Evolutionary conservation across 2,329 filamentous ascomycete species (phyloP).

Genomic region (Sarocladium kiliense): DNA sequence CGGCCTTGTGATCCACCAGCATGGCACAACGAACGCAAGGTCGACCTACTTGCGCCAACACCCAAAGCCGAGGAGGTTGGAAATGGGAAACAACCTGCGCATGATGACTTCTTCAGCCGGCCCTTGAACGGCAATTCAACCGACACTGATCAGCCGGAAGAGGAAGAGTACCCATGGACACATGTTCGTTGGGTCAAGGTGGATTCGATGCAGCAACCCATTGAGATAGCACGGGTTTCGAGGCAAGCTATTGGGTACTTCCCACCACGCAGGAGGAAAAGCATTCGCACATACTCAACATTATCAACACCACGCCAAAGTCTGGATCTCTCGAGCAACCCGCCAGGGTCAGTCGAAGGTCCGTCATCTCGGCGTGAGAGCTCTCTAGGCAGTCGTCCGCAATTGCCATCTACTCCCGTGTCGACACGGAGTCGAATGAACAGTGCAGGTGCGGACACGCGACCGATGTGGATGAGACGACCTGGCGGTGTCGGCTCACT

Average conservation of each 20-base stretch:
- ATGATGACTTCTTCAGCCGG: slow-evolving; percentile 37
- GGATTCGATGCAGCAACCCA: slow-evolving; percentile 61
- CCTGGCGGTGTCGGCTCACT: slow-evolving; percentile 88
- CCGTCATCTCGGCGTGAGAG: slow-evolving; percentile 38
- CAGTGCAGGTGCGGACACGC: slow-evolving; percentile 32
- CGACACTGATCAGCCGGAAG: slow-evolving; percentile 21
- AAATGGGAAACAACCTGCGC: slow-evolving; percentile 19
- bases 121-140: slow-evolving; percentile 25
- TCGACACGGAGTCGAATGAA: slow-evolving; percentile 31
- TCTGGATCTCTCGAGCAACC: slow-evolving; percentile 49
- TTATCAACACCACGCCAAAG: slow-evolving; percentile 64
- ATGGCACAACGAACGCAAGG: slow-evolving; percentile 29
- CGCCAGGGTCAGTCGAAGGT: slow-evolving; percentile 29
- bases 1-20: slow-evolving; percentile 55
- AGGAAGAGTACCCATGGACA: slow-evolving; percentile 68
- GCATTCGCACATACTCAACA: slow-evolving; percentile 58
- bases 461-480: slow-evolving; percentile 64
- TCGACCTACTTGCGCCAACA: slow-evolving; percentile 48
- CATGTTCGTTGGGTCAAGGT: slow-evolving; percentile 88
- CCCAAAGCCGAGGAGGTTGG: slow-evolving; percentile 27
- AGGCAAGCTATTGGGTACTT: slow-evolving; percentile 84
- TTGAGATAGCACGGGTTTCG: slow-evolving; percentile 82
- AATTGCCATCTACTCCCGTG: slow-evolving; percentile 25
- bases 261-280: slow-evolving; percentile 85
- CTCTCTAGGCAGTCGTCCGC: slow-evolving; percentile 31